Conservation (phyloP, 257 asterid genomes). For the Ligustrum vulgare region DNA sequence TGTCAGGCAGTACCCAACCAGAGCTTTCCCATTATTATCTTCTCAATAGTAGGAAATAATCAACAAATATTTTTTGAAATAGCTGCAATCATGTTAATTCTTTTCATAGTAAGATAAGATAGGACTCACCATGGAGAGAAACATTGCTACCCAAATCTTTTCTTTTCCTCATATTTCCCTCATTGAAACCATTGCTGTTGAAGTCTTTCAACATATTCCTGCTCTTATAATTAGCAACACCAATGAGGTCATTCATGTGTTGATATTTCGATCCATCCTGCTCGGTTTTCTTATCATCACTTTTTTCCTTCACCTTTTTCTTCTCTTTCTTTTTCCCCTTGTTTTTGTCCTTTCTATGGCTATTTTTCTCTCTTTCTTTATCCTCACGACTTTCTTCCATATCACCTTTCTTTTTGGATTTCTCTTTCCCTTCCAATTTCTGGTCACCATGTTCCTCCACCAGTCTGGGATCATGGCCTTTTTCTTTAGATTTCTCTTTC, state of each 20-base stretch:
- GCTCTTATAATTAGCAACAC: slow-evolving; percentile 9
- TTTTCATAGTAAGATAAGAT: slow-evolving; percentile 2
- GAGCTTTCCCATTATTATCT: not conserved
- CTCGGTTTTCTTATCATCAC: slow-evolving; percentile 24
- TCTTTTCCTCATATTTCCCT: slow-evolving; percentile 34
- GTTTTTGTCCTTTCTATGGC: slow-evolving; percentile 26
- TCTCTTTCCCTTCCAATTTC: slow-evolving; percentile 27
- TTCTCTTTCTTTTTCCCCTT: not conserved
- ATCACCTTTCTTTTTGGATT: slow-evolving; percentile 26
- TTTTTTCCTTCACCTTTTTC: slow-evolving; percentile 23
- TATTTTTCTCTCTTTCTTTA: slow-evolving; percentile 28
- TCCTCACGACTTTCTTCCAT: slow-evolving; percentile 30
- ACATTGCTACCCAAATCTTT: slow-evolving; percentile 35
- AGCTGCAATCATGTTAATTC: not conserved
- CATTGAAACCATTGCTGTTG: slow-evolving; percentile 21
- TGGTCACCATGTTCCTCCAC: slow-evolving; percentile 24
- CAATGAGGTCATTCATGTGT: slow-evolving; percentile 18
- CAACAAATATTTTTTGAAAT: slow-evolving; percentile 2
- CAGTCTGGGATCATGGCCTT: slow-evolving; percentile 21
- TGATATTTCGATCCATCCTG: slow-evolving; percentile 14
- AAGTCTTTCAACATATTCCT: slow-evolving; percentile 17
- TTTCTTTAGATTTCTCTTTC: slow-evolving; percentile 28
- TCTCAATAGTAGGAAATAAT: slow-evolving; percentile 3
- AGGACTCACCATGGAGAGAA: slow-evolving; percentile 40
- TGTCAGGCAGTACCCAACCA: not conserved